Base-by-base conservation (phyloP, 495 filamentous ascomycete genomes). In the Penicillium fimorum region DNA sequence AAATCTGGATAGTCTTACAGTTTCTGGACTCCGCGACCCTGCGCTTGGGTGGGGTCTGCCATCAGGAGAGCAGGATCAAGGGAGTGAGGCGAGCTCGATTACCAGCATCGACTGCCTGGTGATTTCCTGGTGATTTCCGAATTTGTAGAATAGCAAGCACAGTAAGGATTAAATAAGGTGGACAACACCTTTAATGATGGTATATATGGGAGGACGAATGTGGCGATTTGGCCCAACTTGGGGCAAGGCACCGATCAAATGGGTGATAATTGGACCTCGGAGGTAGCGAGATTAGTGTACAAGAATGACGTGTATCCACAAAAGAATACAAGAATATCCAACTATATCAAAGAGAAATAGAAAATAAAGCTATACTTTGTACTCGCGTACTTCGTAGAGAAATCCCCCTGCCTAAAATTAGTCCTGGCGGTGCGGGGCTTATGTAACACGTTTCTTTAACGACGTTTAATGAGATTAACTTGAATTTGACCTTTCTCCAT, bases 11-110 rank as follows among this genome's bases (percentile, higher is more conserved):
- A 59, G 45, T n/a, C 70, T 64, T 52, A 72, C 70, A 59, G 45
- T 17, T 63, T 59, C 18, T 65, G 58, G 41, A 60, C 53, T 55
- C 58, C 60, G 20, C 62, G 66, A 55, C 70, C 65, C 38, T 67
- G 69, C 55, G 57, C 56, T 35, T 51, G 50, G 12, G 61, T 64
- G 15, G 59, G 46, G 55, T 64, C 59, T 45, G 65, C 60, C 66
- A 69, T 69, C 10, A 50, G 38, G 35, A 49, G 6, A 43, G 29
- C 22, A 35, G 49, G n/a, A 48, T 60, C 50, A 57, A 47, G 27
- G 18, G 13, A 44, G 47, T 25, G 48, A 50, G 18, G 41, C 30
- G n/a, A 32, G 51, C 33, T 52, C 55, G 56, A 50, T 37, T 51
- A 58, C 33, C 37, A 50, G 58, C 58, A 67, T 67, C 40, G 49